Evolutionary conservation across 805 yeast species (phyloP), one percentile per base, ranked within the genome.

Genomic region (Metschnikowia aberdeeniae): DNA sequence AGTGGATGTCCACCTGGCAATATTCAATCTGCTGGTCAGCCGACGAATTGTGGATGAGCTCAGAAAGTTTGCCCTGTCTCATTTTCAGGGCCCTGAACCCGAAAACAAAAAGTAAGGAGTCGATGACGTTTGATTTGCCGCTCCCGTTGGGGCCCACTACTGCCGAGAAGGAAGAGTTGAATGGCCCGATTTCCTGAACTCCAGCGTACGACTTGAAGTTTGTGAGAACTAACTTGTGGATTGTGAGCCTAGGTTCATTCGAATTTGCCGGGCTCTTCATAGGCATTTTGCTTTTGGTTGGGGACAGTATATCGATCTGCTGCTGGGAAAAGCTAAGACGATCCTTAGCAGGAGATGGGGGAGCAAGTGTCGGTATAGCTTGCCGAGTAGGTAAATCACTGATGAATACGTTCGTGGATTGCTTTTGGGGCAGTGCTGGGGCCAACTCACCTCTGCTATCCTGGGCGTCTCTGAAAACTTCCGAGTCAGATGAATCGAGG

Each of bases 71-170:
- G 1, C 92, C 86, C 56, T 93, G 99, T 59, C 99, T 82, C 97
- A 93, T 89, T 62, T 95, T 93, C 61, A 82, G 81, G 0, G 99
- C 98, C 47, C 98, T 74, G 67, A 93, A 93, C 0, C 99, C 99
- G 70, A 93, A 93, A 1, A 95, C 99, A 64, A 93, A 93, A 29
- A 95, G 76, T 75, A 93, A 81, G 5, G 97, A 89, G 63, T 95
- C 99, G 63, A 93, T 93, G 52, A 93, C 97, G 60, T 95, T 93
- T 12, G 98, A 90, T 66, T 93, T 93, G 2, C 99, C 99, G 10
- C 96, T 86, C 7, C 99, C 99, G 63, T 93, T 93, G 5, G 99
- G 99, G 0, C 99, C 99, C 11, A 93, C 97, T 9, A 93, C 95
- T 0, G 99, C 98, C 9, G 96, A 87, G 59, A 93, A 95, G 5